Evolutionary conservation across 305 asterid species (phyloP).

Genomic region (Fraxinus angustifolia): DNA sequence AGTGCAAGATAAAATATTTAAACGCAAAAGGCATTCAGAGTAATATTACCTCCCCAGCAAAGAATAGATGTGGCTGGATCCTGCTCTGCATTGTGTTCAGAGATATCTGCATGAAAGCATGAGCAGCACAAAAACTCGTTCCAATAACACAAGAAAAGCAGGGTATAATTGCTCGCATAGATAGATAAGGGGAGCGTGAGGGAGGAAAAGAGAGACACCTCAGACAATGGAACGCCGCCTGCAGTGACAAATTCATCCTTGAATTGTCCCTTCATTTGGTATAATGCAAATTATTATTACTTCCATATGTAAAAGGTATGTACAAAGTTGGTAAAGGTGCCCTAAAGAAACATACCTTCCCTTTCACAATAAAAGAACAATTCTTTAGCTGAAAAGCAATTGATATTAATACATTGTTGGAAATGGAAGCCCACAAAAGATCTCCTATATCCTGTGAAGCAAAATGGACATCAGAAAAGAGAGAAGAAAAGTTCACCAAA

Average conservation of each 20-base stretch:
- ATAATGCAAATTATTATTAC: constrained; percentile 3
- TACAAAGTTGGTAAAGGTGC: background rate
- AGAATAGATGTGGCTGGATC: constrained; percentile 58
- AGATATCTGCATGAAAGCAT: constrained; percentile 47
- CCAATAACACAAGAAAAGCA: background rate
- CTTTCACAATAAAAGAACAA: constrained; percentile 61
- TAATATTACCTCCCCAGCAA: constrained; percentile 84
- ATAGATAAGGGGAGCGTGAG: background rate
- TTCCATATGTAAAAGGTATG: constrained; percentile 6
- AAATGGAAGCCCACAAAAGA: constrained; percentile 76
- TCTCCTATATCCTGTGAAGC: constrained; percentile 51
- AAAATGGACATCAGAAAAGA: constrained; percentile 20
- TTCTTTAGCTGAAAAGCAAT: constrained; percentile 57
- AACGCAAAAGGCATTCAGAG: background rate
- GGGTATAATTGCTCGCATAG: background rate
- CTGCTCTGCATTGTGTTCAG: constrained; percentile 81
- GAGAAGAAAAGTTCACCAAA: constrained; percentile 1
- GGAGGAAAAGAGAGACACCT: constrained; percentile 46
- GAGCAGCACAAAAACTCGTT: constrained; percentile 2
- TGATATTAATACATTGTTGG: constrained; percentile 50
- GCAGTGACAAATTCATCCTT: constrained; percentile 97
- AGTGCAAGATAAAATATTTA: background rate
- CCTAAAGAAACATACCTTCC: constrained; percentile 53
- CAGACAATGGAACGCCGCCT: constrained; percentile 95
- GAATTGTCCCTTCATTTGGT: constrained; percentile 68